Evolutionary conservation across 176 grass and related monocot genomes (phyloP), one percentile per base, ranked within the genome.

Genomic region (Stipa capillata): DNA sequence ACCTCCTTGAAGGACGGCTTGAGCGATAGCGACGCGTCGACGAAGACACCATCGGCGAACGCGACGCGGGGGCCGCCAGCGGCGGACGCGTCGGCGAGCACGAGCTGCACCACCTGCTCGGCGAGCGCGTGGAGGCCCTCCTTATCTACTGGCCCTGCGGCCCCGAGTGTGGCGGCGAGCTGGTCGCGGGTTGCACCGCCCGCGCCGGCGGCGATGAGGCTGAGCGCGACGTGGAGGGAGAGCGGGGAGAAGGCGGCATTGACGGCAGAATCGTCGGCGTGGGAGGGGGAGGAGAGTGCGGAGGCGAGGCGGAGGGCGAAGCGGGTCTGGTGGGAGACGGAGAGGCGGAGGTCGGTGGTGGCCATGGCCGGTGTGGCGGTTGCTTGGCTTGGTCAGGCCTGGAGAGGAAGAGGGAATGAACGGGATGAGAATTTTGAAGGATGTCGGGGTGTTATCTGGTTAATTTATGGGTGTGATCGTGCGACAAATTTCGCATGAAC

Each of bases 211-310:
- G 89, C 85, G 29, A 94, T 50, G 49, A 97, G 89, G 89, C 85
- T 82, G 87, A 97, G 94, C 11, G 85, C 85, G 53, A 89, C 66
- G 41, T 97, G 91, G 72, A 97, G 66, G 35, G 94, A 94, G 20
- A 97, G 85, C 62, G 94, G 94, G 45, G 91, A 97, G 87, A 97
- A 94, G 47, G 79, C 91, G 25, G 74, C 44, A 85, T 97, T 97
- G 41, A 24, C 16, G 33, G 65, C 41, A 3, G 44, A 42, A 4
- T 17, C 31, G 11, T 18, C 34, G 20, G 66, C 14, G 18, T 65
- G 35, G 36, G 74, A 47, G 0, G 16, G 45, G 16, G 83, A 34
- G 43, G 69, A 85, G 5, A 97, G 61, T 43, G 88, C 79, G 20
- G 84, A 74, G 21, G 89, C 85, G 27, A 94, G 79, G 65, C 81